Evolutionary conservation across 129 eudicot species (phyloP).

Genomic region (Centrapalus pauciflorus): DNA sequence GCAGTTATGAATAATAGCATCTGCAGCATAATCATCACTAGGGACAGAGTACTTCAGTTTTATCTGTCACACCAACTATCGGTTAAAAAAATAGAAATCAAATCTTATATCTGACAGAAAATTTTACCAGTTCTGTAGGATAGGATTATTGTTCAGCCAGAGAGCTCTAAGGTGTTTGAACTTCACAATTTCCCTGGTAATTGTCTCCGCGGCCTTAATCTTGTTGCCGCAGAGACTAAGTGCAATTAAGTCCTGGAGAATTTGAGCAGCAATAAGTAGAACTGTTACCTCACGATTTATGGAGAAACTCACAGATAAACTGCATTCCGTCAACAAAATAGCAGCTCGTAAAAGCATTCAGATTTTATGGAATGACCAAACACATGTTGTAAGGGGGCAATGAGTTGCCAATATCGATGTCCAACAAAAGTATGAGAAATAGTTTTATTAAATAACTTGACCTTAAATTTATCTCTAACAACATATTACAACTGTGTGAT

Average conservation of each 20-base stretch:
- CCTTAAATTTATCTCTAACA: background rate
- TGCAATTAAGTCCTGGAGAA: slow-evolving; percentile 60
- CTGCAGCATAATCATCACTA: slow-evolving; percentile 49
- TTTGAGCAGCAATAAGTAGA: slow-evolving; percentile 10
- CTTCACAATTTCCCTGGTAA: slow-evolving; percentile 47
- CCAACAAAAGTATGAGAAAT: background rate
- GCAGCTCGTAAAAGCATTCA: background rate
- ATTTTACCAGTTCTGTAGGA: slow-evolving; percentile 48
- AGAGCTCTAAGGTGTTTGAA: slow-evolving; percentile 75
- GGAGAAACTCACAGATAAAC: background rate
- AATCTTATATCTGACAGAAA: background rate
- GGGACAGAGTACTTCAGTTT: slow-evolving; percentile 29
- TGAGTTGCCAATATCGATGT: background rate
- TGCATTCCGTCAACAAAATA: background rate
- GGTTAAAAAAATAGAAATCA: background rate
- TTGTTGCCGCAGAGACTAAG: slow-evolving; percentile 81
- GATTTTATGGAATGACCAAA: background rate
- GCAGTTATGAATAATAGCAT: slow-evolving; percentile 46
- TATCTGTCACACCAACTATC: background rate
- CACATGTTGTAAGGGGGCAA: background rate
- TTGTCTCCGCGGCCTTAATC: slow-evolving; percentile 41
- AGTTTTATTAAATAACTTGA: background rate
- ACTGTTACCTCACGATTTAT: background rate
- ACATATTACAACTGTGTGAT: background rate
- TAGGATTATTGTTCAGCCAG: slow-evolving; percentile 90